Base-by-base conservation (phyloP, 2,329 filamentous ascomycete species). In the Chaetomium olivaceum region DNA sequence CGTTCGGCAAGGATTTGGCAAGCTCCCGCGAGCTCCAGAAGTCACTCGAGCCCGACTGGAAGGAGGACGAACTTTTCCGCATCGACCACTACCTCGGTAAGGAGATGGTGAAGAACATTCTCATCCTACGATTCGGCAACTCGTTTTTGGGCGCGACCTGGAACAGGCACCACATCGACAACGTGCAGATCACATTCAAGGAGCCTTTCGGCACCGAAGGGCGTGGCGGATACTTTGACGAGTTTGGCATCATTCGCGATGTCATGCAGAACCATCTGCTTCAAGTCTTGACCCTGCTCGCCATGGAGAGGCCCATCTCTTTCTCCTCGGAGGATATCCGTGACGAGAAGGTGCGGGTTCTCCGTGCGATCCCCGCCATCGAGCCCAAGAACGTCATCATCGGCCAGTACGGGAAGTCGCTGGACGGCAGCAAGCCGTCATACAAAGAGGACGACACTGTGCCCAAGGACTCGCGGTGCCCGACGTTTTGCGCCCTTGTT, bases 301-400 rank as follows among this genome's bases (percentile, higher is more conserved):
- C 95, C 68, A 99, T 99, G 95, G 95, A 99, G 83, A 88, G 95
- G 69, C 95, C 95, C 65, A 95, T 99, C 76, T 98, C 94, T 12
- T 99, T 99, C 85, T 97, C 95, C 50, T 88, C 95, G 43, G 95
- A 99, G 81, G 95, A 99, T 75, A 96, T 99, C 72, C 93, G 95
- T 76, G 96, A 99, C 77, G 95, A 99, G 81, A 99, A 99, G 83
- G 93, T 98, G 72, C 91, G 95, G 74, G 96, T 99, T 25, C 89
- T 99, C 65, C 91, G 95, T 73, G 91, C 89, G 62, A 99, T 99
- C 78, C 90, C 93, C 67, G 86, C 92, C 50, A 97, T 99, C 73
- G 93, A 98, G 82, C 94, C 95, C 73, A 98, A 98, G 89, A 97
- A 99, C 78, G 95, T 99, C 78, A 99, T 99, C 77, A 99, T 99